These are phyloP conservation scores for Alternaria gaisen DNA, from an alignment of 2,329 filamentous ascomycete genomes.

Conservation along the genomic window DNA sequence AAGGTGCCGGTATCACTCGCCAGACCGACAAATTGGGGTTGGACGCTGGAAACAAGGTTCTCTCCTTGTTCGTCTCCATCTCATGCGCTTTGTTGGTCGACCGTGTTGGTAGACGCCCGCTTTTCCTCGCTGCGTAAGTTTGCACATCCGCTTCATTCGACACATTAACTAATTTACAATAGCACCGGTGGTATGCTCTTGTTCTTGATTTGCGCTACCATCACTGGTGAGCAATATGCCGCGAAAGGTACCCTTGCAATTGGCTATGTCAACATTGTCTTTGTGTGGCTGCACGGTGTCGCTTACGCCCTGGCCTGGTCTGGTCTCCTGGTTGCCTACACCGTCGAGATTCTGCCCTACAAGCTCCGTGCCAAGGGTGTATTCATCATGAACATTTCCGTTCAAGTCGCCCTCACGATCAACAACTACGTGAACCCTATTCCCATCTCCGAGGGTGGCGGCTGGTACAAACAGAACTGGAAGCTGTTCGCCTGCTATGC, in stretches of 20 bases:
- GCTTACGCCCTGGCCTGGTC: constrained; percentile 57
- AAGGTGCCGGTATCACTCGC: constrained; percentile 66
- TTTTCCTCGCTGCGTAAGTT: constrained; percentile 38
- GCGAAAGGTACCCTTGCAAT: constrained; percentile 47
- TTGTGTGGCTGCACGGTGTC: constrained; percentile 58
- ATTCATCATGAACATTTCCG: constrained; percentile 65
- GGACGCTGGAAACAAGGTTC: constrained; percentile 66
- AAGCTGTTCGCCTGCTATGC: constrained; percentile 71
- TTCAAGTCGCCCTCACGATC: constrained; percentile 65
- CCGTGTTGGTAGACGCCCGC: constrained; percentile 56
- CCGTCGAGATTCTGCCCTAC: constrained; percentile 57
- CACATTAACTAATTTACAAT: neutral
- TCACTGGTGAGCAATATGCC: constrained; percentile 56
- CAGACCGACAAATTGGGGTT: constrained; percentile 50
- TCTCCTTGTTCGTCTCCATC: constrained; percentile 67
- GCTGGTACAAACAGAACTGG: constrained; percentile 68
- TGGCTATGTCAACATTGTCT: constrained; percentile 55
- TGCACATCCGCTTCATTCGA: neutral
- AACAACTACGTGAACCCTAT: constrained; percentile 67
- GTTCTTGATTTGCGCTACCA: neutral
- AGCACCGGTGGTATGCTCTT: neutral
- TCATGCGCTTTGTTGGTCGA: constrained; percentile 65
- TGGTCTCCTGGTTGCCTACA: constrained; percentile 62
- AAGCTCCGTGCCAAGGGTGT: constrained; percentile 57
- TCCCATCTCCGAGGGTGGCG: constrained; percentile 45